Evolutionary conservation across 352 stramenopile genomes (phyloP), one percentile per base, ranked within the genome.

Genomic region (Phytopythium cucurbitacearum): DNA sequence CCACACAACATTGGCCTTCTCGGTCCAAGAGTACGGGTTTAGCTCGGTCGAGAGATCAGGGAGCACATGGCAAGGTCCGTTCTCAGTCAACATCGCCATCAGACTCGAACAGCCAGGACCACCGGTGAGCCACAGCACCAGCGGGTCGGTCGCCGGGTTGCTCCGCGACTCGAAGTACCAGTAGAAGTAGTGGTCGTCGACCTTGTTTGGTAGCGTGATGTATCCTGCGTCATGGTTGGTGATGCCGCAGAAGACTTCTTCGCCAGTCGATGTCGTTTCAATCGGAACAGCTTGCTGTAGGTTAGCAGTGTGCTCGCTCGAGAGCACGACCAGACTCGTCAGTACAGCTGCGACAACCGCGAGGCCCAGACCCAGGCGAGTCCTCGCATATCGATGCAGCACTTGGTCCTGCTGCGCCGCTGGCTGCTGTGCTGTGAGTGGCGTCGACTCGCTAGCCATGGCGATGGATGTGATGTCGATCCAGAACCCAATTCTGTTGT

Each of bases 141-240:
- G 62, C 12, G 79, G 79, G 55, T 86, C 79, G 2, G 48, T 83
- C 10, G 32, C 50, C 11, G 73, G 72, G 21, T 73, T 56, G 12
- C 57, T 64, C 13, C 73, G 66, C 0, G 79, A 87, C 59, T 85
- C 73, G 53, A 82, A 84, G 62, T 78, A 86, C 79, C 79, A 89
- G 47, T 86, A 89, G 56, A 87, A 87, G 61, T 89, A 89, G 40
- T 87, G 56, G 58, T 86, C 76, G 50, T 83, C 74, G 48, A 80
- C 62, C 61, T 84, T 85, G 69, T 85, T 81, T 47, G 73, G 57
- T 2, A 88, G 64, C 53, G 75, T 68, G 43, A 87, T 70, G 60
- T 84, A 87, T 2, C 73, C 76, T 0, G 76, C 67, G 40, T 85
- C 67, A 34, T 76, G 64, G 34, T 83, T 71, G 16, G 73, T 71